Evolutionary conservation across 768 basidiomycete genomes (phyloP), one percentile per base, ranked within the genome.

Genomic region (Leccinum rimulosum): DNA sequence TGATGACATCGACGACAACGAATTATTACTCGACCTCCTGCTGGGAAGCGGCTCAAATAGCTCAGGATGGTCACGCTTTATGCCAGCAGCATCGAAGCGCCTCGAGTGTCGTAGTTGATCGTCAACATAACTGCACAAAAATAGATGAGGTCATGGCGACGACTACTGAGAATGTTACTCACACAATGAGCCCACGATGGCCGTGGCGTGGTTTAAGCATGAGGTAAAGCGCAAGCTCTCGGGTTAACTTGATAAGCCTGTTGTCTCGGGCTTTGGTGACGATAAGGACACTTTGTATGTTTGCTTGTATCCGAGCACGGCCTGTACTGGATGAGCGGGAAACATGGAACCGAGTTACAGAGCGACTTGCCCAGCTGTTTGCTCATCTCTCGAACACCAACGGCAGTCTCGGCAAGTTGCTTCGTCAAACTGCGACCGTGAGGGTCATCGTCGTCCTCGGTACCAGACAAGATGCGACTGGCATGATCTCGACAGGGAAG

Each of bases 201-300:
- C 84, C 84, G 51, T 79, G 77, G 15, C 83, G 80, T n/a, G 77
- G 84, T 75, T 91, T 96, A 59, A 87, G 78, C 97, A 99, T 98
- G 59, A 98, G 85, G 74, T 95, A 98, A 19, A 98, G 77, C 0
- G 97, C 95, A 35, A 99, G 82, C 70, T 98, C 88, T 52, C 95
- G 84, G 0, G 97, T 99, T 50, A 99, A 83, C 70, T 90, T 88
- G 79, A 98, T 98, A 54, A 99, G 84, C 55, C 93, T 82, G 71
- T 98, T 99, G 78, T 99, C 97, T 54, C 95, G 82, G 40, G 97
- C 97, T 75, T 99, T 99, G 49, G 97, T 99, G 64, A 99, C 87
- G 71, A 99, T 93, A 59, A 99, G 82, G 63, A 99, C 82, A 59
- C 84, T 93, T 73, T 98, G 94, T 58, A 98, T 94, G 68, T 91